These are phyloP conservation scores for Macrophomina pseudophaseolina DNA, from an alignment of 2,329 filamentous ascomycete genomes.

Conservation along the genomic window DNA sequence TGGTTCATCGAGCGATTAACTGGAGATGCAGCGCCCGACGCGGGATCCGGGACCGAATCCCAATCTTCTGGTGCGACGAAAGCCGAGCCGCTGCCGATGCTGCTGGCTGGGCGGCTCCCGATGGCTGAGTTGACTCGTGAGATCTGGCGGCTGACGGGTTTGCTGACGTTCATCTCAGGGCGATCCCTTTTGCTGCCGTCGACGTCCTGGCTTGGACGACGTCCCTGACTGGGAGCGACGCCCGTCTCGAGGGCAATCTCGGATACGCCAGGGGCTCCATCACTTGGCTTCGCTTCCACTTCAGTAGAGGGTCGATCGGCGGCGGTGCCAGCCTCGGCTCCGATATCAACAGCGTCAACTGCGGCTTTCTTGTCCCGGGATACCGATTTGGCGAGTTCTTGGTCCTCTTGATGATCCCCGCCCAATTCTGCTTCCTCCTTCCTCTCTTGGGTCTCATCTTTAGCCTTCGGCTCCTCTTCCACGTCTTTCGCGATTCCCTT, in stretches of 20 bases:
- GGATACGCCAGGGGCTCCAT: neutral
- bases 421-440: too few relatives aligned
- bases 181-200: neutral
- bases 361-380: neutral
- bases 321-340: neutral
- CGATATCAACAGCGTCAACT: conserved; percentile 12
- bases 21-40: neutral
- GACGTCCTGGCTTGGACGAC: conserved; percentile 1
- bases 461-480: neutral
- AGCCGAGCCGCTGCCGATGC: conserved; percentile 12
- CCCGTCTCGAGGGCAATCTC: neutral
- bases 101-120: conserved; percentile 15
- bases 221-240: neutral
- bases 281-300: neutral
- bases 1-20: conserved; percentile 12
- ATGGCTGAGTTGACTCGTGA: conserved; percentile 6
- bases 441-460: neutral
- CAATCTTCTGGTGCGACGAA: conserved; percentile 24
- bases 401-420: neutral
- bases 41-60: conserved; percentile 16
- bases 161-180: conserved; percentile 12
- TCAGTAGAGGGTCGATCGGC: neutral
- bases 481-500: too few relatives aligned
- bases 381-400: neutral
- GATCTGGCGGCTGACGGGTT: conserved; percentile 17